Evolutionary conservation across 1,284 basidiomycete genomes (phyloP), one percentile per base, ranked within the genome.

Genomic region (Irpex lacteus): DNA sequence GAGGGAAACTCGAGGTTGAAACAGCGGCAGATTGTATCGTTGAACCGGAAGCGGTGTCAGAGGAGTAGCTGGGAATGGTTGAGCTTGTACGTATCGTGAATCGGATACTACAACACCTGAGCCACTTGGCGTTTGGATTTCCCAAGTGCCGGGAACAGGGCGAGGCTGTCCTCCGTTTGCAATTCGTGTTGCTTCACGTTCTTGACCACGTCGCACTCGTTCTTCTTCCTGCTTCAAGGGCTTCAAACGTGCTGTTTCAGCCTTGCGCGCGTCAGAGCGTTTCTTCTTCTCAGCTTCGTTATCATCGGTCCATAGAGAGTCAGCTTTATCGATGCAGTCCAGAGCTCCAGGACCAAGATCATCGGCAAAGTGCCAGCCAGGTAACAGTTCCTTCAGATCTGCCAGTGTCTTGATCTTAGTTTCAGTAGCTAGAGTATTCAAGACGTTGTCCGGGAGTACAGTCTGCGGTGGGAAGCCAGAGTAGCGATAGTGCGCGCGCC

Each of bases 61-160:
- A 32, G 32, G 32, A 32, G 32, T 32, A 32, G 32, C 32, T 32
- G 32, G 32, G 32, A 32, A 32, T 32, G 32, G 19, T n/a, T n/a
- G 19, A 19, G n/a, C 49, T n/a, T 50, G 19, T 19, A 50, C 49
- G 19, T n/a, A 50, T 19, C 15, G 19, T 0, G 60, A 68, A 9
- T 59, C 32, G 32, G 32, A 32, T 32, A 32, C 32, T 32, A 32
- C 32, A 32, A 32, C 32, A 32, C 32, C 32, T 32, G 32, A 32
- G 32, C 32, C 32, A 32, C 32, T 32, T 32, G 32, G 32, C 32
- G 32, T 32, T 32, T 32, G 32, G 32, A 32, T 32, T 32, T 32
- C 32, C 32, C 32, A 59, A 11, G 69, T 77, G 44, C 60, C 72
- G 3, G 4, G 62, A 2, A 32, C 32, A 32, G 32, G 32, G 32